Base-by-base conservation (phyloP, 805 yeast genomes). In the Candida insectorum region DNA sequence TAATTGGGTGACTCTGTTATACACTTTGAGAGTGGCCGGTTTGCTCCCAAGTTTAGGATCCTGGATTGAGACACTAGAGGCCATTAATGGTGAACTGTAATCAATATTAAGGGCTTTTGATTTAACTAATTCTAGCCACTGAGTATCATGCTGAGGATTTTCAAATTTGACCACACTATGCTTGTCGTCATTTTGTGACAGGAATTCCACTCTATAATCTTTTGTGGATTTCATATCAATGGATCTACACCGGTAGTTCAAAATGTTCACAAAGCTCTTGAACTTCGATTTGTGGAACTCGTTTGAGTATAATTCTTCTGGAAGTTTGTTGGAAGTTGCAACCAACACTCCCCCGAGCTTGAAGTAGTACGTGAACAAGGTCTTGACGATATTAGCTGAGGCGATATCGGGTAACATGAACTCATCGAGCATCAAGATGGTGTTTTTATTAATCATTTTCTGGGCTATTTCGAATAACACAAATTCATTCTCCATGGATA, bases 351-450 rank as follows among this genome's bases (percentile, higher is more conserved):
- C 89, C 3, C 89, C 89, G 9, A 82, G 52, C 45, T 77, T 80
- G 62, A 82, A 81, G 57, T 75, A 82, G 51, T 75, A 79, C 0
- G 82, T 77, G 55, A 82, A 79, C 31, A 82, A 54, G 10, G 79
- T 65, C 51, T 78, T 76, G 36, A 82, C 60, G 23, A 82, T 78
- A 46, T 79, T 81, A 1, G 86, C 88, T 15, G 84, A 72, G 0
- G 87, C 85, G 23, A 83, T 67, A 49, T 82, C 89, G 0, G 89
- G 89, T 19, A 82, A 51, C 83, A 81, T 79, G 57, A 82, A 82
- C 52, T 83, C 89, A 51, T 82, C 89, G 25, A 82, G 55, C 54
- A 81, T 63, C 39, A 82, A 54, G 10, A 82, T 62, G 2, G 85
- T 78, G 47, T 71, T 76, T 39, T 66, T 68, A 10, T 60, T 54